Evolutionary conservation across 768 basidiomycete species (phyloP).

Genomic region (Naematelia encephala): DNA sequence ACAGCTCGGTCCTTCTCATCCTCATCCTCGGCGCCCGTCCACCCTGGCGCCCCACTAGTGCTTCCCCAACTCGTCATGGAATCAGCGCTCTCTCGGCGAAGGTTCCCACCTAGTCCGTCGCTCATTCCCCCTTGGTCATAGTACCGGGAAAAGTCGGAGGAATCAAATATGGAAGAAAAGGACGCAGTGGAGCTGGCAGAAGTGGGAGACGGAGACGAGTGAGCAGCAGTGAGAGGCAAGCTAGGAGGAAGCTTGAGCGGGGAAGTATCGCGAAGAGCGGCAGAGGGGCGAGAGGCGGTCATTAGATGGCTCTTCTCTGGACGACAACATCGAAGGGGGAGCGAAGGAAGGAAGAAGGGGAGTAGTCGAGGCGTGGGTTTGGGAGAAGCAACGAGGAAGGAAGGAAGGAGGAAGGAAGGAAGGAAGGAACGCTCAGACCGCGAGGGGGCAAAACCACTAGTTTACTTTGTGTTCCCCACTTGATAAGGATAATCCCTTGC

Average conservation of each 20-base stretch:
- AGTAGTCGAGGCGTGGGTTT: too few relatives aligned
- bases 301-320: too few relatives aligned
- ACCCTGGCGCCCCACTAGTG: slow-evolving; percentile 10
- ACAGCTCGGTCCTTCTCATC: background rate
- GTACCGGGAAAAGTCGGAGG: background rate
- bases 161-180: background rate
- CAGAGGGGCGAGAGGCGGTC: background rate
- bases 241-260: background rate
- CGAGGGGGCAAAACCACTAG: too few relatives aligned
- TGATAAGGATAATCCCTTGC: too few relatives aligned
- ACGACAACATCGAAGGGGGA: too few relatives aligned
- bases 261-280: background rate
- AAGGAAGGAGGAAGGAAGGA: too few relatives aligned
- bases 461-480: too few relatives aligned
- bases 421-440: too few relatives aligned
- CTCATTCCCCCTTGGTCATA: background rate
- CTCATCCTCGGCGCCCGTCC: slow-evolving; percentile 3
- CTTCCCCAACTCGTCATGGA: slow-evolving; percentile 20
- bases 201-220: background rate
- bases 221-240: background rate
- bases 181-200: background rate
- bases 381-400: too few relatives aligned
- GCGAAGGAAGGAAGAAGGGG: too few relatives aligned
- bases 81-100: slow-evolving; percentile 6
- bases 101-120: background rate